phyloP scores from a whole-genome alignment of 2,329 filamentous ascomycete species.

The Trichoderma asperellum region DNA sequence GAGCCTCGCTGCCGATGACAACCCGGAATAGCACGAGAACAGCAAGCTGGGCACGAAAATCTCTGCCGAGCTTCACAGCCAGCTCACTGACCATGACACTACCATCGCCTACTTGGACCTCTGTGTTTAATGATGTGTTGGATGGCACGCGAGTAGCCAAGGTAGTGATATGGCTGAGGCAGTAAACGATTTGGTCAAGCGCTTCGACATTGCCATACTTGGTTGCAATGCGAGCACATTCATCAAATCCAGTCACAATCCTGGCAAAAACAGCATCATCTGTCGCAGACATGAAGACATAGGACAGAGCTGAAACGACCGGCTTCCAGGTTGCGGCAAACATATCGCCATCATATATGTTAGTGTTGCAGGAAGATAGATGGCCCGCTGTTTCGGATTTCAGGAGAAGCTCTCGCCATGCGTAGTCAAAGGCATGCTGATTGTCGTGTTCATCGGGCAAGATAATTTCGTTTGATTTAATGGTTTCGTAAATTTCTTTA shows the following conservation, averaged over 20 bases:
- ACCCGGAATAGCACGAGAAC: conserved; percentile 95
- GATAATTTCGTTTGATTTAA: conserved; percentile 92
- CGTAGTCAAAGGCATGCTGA: conserved; percentile 93
- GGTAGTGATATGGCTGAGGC: conserved; percentile 87
- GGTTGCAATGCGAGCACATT: conserved; percentile 90
- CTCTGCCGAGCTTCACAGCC: conserved; percentile 90
- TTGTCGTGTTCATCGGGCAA: conserved; percentile 97
- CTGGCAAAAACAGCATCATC: conserved; percentile 94
- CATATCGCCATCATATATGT: conserved; percentile 96
- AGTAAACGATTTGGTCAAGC: conserved; percentile 90
- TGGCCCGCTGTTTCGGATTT: conserved; percentile 79
- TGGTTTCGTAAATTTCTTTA: conserved; percentile 85
- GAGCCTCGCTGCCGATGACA: conserved; percentile 78
- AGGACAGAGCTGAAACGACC: conserved; percentile 90
- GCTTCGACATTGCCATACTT: conserved; percentile 83
- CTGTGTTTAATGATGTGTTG: conserved; percentile 89
- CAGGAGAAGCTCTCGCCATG: conserved; percentile 90
- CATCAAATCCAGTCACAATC: conserved; percentile 92
- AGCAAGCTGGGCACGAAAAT: conserved; percentile 91
- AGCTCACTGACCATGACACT: conserved; percentile 99
- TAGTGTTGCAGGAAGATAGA: conserved; percentile 81
- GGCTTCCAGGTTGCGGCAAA: conserved; percentile 95
- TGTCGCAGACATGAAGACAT: conserved; percentile 98
- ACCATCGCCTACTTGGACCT: conserved; percentile 88
- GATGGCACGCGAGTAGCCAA: conserved; percentile 75